Conservation (phyloP, 331 rosid genomes). For the Stylosanthes scabra region DNA sequence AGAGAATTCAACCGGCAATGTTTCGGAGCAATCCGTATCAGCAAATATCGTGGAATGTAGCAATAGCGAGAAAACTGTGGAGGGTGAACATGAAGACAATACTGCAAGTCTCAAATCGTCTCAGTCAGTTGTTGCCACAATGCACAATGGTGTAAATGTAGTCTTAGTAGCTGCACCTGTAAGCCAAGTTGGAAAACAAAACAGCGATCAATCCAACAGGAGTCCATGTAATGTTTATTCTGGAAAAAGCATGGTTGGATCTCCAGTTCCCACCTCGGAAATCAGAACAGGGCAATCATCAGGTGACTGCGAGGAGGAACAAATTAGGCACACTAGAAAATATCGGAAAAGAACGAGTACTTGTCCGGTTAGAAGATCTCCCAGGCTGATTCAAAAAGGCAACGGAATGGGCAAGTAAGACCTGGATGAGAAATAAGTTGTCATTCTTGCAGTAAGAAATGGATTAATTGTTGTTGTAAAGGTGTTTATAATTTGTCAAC, state of each 20-base stretch:
- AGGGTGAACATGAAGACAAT: slow-evolving; percentile 8
- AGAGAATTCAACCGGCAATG: slow-evolving; percentile 23
- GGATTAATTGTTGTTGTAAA: neutral
- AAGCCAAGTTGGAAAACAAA: slow-evolving; percentile 2
- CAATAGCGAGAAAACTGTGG: neutral
- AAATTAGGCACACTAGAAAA: slow-evolving; percentile 27
- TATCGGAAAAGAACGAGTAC: slow-evolving; percentile 17
- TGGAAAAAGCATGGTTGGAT: neutral
- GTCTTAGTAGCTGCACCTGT: slow-evolving; percentile 21
- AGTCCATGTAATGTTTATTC: neutral
- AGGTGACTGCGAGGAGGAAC: slow-evolving; percentile 18
- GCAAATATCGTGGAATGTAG: neutral
- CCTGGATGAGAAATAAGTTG: neutral
- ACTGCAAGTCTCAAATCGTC: neutral
- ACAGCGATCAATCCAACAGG: neutral
- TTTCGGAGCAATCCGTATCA: slow-evolving; percentile 21
- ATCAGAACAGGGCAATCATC: neutral
- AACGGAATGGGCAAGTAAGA: neutral
- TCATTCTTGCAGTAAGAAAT: neutral
- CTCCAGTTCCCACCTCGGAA: slow-evolving; percentile 25
- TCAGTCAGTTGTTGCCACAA: slow-evolving; percentile 15
- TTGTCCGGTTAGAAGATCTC: slow-evolving; percentile 43
- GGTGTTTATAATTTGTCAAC: too few species aligned
- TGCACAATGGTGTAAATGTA: slow-evolving; percentile 26
- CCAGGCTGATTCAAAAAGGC: slow-evolving; percentile 1